phyloP scores from a whole-genome alignment of 306 rosid genomes.

The Corylus heterophylla region DNA sequence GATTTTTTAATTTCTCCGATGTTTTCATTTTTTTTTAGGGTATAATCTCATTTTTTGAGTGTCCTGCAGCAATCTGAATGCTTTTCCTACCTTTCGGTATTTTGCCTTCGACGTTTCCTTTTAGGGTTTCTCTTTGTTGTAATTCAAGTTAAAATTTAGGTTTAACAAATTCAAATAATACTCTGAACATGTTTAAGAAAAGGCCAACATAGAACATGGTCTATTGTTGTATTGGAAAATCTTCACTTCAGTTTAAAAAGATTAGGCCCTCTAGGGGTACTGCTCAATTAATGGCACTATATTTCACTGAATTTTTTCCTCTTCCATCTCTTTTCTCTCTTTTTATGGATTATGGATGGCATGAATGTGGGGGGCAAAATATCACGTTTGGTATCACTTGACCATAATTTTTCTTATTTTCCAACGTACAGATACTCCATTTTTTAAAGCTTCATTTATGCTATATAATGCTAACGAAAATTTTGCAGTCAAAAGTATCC shows the following conservation, averaged over 20 bases:
- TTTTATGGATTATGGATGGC: too few relatives aligned
- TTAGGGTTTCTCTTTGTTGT: neutral
- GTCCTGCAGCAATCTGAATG: neutral
- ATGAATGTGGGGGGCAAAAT: too few relatives aligned
- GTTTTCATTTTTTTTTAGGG: neutral
- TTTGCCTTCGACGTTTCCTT: neutral
- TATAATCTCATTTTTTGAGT: constrained; percentile 11
- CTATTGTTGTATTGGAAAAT: neutral
- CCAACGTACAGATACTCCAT: too few relatives aligned
- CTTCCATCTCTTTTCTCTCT: too few relatives aligned
- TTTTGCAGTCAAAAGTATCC: neutral
- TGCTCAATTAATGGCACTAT: too few relatives aligned
- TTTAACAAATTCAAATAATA: neutral
- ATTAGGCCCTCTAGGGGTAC: too few relatives aligned
- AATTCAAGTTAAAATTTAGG: neutral
- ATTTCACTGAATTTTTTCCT: too few relatives aligned
- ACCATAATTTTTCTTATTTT: too few relatives aligned
- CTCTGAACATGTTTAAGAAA: neutral
- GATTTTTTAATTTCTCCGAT: neutral
- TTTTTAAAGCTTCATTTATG: too few relatives aligned
- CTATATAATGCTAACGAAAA: neutral
- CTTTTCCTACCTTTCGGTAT: neutral
- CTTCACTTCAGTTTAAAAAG: too few relatives aligned
- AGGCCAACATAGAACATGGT: neutral
- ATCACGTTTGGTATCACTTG: too few relatives aligned